phyloP scores from a whole-genome alignment of 345 rosid species.

The Combretum micranthum region DNA sequence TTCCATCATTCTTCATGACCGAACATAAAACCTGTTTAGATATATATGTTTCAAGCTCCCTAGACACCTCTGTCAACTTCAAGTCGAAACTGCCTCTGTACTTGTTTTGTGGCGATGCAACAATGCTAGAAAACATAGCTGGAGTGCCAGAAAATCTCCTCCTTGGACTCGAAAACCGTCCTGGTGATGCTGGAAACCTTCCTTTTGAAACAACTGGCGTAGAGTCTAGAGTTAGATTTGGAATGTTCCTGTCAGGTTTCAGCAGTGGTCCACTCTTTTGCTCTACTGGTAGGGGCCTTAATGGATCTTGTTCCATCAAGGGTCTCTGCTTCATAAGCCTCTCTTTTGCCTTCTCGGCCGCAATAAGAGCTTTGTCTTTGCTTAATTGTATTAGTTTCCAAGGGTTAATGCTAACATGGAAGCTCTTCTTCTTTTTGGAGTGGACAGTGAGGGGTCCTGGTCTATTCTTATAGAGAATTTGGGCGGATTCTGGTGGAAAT shows the following conservation, averaged over 20 bases:
- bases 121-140: conserved; percentile 25
- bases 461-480: conserved; percentile 73
- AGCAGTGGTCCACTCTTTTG: conserved; percentile 60
- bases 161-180: conserved; percentile 73
- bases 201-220: conserved; percentile 42
- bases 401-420: conserved; percentile 74
- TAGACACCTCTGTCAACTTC: conserved; percentile 84
- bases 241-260: conserved; percentile 37
- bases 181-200: conserved; percentile 47
- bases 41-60: conserved; percentile 80
- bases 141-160: conserved; percentile 77
- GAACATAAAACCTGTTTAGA: conserved; percentile 85
- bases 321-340: conserved; percentile 54
- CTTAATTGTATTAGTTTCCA: conserved; percentile 78
- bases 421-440: conserved; percentile 54
- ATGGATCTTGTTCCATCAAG: conserved; percentile 29
- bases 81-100: conserved; percentile 75
- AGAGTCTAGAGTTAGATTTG: conserved; percentile 26
- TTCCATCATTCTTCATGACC: conserved; percentile 60
- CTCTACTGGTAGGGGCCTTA: conserved; percentile 78
- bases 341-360: conserved; percentile 90
- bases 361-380: conserved; percentile 76
- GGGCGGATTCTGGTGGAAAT: conserved; percentile 34
- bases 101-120: conserved; percentile 68
- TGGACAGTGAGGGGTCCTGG: conserved; percentile 43